Base-by-base conservation (phyloP, 306 rosid species). In the Casuarina equisetifolia region DNA sequence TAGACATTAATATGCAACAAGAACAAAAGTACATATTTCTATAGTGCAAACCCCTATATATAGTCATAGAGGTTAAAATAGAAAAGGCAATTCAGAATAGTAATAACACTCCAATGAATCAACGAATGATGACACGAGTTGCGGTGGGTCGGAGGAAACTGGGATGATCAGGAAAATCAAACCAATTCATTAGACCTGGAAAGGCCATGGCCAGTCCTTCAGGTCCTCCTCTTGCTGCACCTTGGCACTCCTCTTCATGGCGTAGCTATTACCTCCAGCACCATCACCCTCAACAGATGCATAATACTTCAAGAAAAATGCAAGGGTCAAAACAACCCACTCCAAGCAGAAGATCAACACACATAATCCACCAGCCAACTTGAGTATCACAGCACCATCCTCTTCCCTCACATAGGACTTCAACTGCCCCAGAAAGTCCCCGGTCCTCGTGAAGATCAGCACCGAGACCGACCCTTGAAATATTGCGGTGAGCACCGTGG, bases 191-290 rank as follows among this genome's bases (percentile, higher is more conserved):
- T 51, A 92, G 74, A 90, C 93, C 80, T 92, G 96, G 78, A 90
- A 92, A 17, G 97, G 96, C 97, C 93, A 92, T 35, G 97, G 96
- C 97, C 97, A 90, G 69, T 92, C 97, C 92, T 92, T 92, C 83
- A 92, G 58, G 69, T 92, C 93, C 63, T 89, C 93, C 10, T 92
- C 96, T 35, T 90, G 90, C 77, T 87, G 93, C 76, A 90, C 97
- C 86, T 87, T 92, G 16, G 87, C 72, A 82, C 92, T 92, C 80
- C 90, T 92, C 79, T 88, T 86, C 84, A 80, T 73, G 48, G 82
- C 76, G 55, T 75, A 9, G 58, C 58, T 15, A 40, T 78, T 74
- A 19, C 78, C 78, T 39, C 53, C 83, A 46, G 12, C 51, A 1
- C 68, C 53, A 15, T 78, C 86, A 9, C 92, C 88, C 52, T 91